A percentile compares a stretch with the other conserved stretches of the same genome.
phyloP scores from a whole-genome alignment of 345 rosid species.

The Conringia planisiliqua region DNA sequence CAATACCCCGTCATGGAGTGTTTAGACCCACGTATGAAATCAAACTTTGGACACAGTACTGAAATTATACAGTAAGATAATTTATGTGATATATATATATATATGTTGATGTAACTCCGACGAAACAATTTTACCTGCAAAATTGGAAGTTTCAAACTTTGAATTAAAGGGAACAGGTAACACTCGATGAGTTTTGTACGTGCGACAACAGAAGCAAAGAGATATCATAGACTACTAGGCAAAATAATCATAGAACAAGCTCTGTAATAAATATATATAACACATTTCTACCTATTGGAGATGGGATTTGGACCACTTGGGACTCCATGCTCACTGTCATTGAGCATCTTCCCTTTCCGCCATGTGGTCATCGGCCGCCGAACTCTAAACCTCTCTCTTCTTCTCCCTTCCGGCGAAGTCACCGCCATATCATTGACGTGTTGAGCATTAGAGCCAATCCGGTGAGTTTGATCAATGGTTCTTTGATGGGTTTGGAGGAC shows the following conservation, averaged over 20 bases:
- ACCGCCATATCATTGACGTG: constrained; percentile 2
- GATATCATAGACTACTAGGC: background rate
- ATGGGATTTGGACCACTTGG: constrained; percentile 86
- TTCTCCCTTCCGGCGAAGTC: constrained; percentile 22
- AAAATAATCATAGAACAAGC: constrained; percentile 10
- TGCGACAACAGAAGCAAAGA: constrained; percentile 5
- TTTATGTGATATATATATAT: background rate
- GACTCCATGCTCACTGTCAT: constrained; percentile 53
- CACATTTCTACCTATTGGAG: constrained; percentile 54
- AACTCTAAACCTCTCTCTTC: constrained; percentile 17
- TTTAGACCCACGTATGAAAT: background rate
- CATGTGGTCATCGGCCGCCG: constrained; percentile 35
- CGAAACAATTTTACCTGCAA: background rate
- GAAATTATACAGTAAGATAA: background rate
- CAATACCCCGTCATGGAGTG: background rate
- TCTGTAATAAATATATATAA: background rate
- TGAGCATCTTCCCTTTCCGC: constrained; percentile 31
- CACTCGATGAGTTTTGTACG: background rate
- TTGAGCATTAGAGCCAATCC: background rate
- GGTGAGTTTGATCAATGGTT: constrained; percentile 18
- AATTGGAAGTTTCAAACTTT: constrained; percentile 4
- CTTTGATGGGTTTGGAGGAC: constrained; percentile 28
- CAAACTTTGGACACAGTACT: background rate
- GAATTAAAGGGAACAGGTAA: background rate
- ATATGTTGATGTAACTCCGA: background rate